phyloP scores from a whole-genome alignment of 2,329 filamentous ascomycete species.

The Fusarium sarcochroum region DNA sequence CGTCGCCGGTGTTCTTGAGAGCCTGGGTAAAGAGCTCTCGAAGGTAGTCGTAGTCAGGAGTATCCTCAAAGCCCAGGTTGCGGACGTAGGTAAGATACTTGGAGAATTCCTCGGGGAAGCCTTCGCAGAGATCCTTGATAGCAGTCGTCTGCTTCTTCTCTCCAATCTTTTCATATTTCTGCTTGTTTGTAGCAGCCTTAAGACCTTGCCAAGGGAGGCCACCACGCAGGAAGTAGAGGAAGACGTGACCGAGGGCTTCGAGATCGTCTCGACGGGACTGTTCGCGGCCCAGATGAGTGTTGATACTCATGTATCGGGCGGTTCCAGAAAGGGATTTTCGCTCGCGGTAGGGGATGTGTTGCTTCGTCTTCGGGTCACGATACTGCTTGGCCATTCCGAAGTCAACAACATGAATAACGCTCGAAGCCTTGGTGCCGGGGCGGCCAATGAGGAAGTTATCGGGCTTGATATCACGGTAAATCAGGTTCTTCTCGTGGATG shows the following conservation, averaged over 20 bases:
- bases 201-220: conserved; percentile 80
- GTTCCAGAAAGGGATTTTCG: conserved; percentile 97
- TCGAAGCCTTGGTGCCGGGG: conserved; percentile 92
- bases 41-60: conserved; percentile 97
- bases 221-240: conserved; percentile 81
- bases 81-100: conserved; percentile 98
- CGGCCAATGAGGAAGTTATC: conserved; percentile 99
- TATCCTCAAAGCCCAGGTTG: conserved; percentile 98
- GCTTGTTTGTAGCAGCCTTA: conserved; percentile 85
- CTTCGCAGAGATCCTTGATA: conserved; percentile 97
- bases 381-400: conserved; percentile 99
- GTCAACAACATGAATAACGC: conserved; percentile 98
- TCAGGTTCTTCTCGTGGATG: conserved; percentile 99
- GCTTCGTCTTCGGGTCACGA: conserved; percentile 97
- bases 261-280: conserved; percentile 96
- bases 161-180: conserved; percentile 99
- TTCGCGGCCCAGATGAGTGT: conserved; percentile 96
- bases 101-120: conserved; percentile 97
- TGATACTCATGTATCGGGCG: conserved; percentile 99
- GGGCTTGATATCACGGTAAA: conserved; percentile 99
- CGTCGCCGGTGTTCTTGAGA: conserved; percentile 91
- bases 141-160: conserved; percentile 99
- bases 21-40: conserved; percentile 97
- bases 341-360: conserved; percentile 98
- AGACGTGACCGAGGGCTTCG: conserved; percentile 85